Conservation (phyloP, 2,329 filamentous ascomycete species). For the Xylaria sp. region DNA sequence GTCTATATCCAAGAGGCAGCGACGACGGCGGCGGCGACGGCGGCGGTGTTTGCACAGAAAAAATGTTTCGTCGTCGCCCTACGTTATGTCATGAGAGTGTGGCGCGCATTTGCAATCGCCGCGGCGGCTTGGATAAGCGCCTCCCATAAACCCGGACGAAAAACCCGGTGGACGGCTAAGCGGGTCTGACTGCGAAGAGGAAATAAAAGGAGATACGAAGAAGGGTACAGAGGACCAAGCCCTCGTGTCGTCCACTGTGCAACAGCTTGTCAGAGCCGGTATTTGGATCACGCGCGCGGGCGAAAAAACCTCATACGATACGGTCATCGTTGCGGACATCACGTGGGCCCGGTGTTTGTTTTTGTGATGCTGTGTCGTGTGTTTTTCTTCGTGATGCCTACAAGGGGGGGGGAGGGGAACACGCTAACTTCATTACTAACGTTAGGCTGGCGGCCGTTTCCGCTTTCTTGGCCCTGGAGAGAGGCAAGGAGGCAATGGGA, state of each 20-base stretch:
- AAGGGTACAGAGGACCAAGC: neutral
- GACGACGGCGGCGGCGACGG: no score
- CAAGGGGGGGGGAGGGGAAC: neutral
- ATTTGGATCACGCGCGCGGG: constrained; percentile 2
- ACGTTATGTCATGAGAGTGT: neutral
- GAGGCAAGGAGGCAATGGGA: neutral
- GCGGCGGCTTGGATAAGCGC: neutral
- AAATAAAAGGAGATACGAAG: neutral
- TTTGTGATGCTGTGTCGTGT: neutral
- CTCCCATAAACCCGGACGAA: no score
- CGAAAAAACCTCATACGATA: constrained; percentile 17
- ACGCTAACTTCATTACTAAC: neutral
- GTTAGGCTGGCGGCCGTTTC: neutral
- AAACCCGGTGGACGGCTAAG: neutral
- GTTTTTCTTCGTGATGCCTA: neutral
- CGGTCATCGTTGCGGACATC: neutral
- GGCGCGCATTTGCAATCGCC: constrained; percentile 2
- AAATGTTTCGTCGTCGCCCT: neutral
- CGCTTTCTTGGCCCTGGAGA: neutral
- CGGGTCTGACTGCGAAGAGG: neutral
- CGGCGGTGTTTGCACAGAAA: neutral
- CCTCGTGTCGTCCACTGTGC: neutral
- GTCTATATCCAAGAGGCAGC: neutral
- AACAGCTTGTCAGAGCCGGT: constrained; percentile 7
- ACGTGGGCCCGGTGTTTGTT: constrained; percentile 20